Conservation (phyloP, 2,329 filamentous ascomycete genomes). For the Ophiostoma tasmaniense region DNA sequence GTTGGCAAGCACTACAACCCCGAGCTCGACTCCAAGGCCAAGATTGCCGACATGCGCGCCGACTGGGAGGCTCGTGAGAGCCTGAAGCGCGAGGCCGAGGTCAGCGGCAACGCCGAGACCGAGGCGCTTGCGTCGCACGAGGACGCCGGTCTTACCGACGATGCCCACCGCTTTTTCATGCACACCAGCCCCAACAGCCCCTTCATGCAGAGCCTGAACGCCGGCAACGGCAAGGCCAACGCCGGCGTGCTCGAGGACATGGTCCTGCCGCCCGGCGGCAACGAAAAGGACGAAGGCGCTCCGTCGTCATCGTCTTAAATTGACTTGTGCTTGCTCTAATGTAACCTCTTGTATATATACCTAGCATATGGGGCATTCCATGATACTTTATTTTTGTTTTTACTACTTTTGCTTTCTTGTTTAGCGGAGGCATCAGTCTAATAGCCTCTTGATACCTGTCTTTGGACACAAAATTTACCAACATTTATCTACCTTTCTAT, state of each 20-base stretch:
- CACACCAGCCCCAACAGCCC: conserved; percentile 24
- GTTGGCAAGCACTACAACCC: conserved; percentile 77
- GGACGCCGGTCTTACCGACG: conserved; percentile 43
- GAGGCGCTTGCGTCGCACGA: conserved; percentile 33
- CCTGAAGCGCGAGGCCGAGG: conserved; percentile 40
- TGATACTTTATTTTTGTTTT: not conserved
- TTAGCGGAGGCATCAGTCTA: not conserved
- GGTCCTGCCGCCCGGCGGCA: conserved; percentile 8
- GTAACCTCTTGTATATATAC: not conserved
- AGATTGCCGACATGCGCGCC: conserved; percentile 70
- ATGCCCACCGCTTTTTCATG: conserved; percentile 49
- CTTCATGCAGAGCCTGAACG: conserved; percentile 8
- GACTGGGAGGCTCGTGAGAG: conserved; percentile 51
- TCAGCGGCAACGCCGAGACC: conserved; percentile 27
- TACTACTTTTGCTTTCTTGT: not conserved
- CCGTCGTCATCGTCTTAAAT: not conserved
- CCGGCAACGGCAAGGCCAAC: conserved; percentile 12
- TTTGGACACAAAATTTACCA: not conserved
- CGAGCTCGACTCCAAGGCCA: conserved; percentile 70
- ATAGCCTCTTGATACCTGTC: not conserved
- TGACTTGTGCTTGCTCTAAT: conserved; percentile 1
- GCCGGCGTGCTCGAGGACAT: conserved; percentile 16
- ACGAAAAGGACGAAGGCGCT: conserved; percentile 7
- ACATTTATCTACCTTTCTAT: not conserved
- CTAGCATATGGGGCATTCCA: not conserved